Evolutionary conservation across 257 asterid genomes (phyloP), one percentile per base, ranked within the genome.

Genomic region (Ligustrum vulgare): DNA sequence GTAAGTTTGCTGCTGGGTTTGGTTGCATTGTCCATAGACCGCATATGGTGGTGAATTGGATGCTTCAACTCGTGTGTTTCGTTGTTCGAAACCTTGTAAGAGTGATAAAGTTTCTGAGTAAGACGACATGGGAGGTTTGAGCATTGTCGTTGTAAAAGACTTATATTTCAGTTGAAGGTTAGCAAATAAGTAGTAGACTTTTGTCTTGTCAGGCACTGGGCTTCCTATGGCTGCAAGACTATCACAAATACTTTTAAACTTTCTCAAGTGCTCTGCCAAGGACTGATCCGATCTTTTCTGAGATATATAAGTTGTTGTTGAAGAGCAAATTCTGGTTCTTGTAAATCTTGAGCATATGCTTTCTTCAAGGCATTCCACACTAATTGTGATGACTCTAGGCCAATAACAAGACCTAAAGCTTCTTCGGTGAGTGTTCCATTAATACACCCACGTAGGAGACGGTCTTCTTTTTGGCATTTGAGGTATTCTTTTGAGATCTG

Each of bases 321-420:
- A 36, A 69, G 60, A 12, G 23, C 5, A 41, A 69, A 69, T 69
- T 69, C 73, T 1, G 36, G 62, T 37, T 69, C 73, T 20, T 36
- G 2, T n/a, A 35, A 69, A 43, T 37, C 34, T 41, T 69, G 34
- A 32, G 36, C 62, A 69, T 23, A 69, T 16, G 73, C 62, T 69
- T 69, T 34, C 12, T 69, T 41, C 31, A 69, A 35, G 9, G 62
- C 35, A 32, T 16, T 69, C 73, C 62, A 69, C 0, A 69, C 60
- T 22, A 23, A 32, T 16, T n/a, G 28, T 32, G 58, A 36, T n/a
- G 35, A 37, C n/a, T 69, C 36, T n/a, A 41, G 73, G 45, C 34
- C 73, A 69, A 69, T 69, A 4, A 37, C 20, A 11, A 69, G 35
- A 13, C 73, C 62, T 13, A 69, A n/a, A 8, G 72, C 72, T 35